Conservation (phyloP, 2,329 filamentous ascomycete genomes). For the Bimuria novae-zelandiae region DNA sequence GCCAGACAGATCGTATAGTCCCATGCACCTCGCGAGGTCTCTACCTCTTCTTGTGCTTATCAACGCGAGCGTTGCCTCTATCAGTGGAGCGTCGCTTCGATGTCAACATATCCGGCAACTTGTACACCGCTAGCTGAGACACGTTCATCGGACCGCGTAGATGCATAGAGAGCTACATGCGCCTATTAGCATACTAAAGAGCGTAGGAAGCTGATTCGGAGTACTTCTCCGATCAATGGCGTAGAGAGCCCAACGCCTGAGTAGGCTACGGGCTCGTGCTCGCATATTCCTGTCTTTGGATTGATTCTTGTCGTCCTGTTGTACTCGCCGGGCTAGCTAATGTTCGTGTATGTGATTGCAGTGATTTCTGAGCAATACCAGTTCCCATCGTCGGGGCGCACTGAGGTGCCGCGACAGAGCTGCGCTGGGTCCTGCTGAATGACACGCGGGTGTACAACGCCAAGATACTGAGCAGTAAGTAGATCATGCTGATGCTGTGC, state of each 20-base stretch:
- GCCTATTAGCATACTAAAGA: conserved; percentile 4
- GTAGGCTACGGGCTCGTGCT: conserved; percentile 58
- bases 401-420: conserved; percentile 39
- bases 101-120: conserved; percentile 42
- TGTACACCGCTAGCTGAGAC: conserved; percentile 72
- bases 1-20: conserved; percentile 2
- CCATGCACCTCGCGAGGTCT: background rate
- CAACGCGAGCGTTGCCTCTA: background rate
- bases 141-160: conserved; percentile 72
- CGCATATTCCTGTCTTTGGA: conserved; percentile 59
- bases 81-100: conserved; percentile 2
- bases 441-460: conserved; percentile 16
- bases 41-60: background rate
- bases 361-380: conserved; percentile 69
- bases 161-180: conserved; percentile 68
- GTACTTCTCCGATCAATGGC: conserved; percentile 72
- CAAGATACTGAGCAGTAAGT: conserved; percentile 19
- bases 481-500: conserved; percentile 25
- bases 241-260: conserved; percentile 65
- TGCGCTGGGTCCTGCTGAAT: conserved; percentile 35
- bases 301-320: conserved; percentile 67
- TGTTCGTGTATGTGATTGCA: conserved; percentile 69
- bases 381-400: conserved; percentile 56
- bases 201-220: conserved; percentile 28
- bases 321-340: conserved; percentile 66